These are phyloP conservation scores for Coriaria nepalensis DNA, from an alignment of 306 rosid genomes.

Conservation along the genomic window DNA sequence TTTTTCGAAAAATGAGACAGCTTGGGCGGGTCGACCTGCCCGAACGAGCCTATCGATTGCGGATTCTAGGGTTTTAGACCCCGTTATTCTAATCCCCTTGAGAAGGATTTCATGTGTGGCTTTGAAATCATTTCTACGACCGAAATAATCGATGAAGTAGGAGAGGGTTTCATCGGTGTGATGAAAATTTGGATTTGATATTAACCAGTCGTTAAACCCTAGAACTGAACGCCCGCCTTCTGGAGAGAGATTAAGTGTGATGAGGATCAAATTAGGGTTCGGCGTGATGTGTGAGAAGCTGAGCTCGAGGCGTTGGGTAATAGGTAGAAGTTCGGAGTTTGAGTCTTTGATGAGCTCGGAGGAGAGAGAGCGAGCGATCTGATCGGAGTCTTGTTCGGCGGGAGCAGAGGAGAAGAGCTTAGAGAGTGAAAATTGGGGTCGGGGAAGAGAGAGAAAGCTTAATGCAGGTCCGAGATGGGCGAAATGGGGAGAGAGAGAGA, in stretches of 20 bases:
- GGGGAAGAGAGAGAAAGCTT: slow-evolving; percentile 11
- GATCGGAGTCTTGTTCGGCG: slow-evolving; percentile 20
- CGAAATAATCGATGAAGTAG: slow-evolving; percentile 47
- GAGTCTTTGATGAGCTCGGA: slow-evolving; percentile 43
- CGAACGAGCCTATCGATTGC: slow-evolving; percentile 52
- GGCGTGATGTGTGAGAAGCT: slow-evolving; percentile 58
- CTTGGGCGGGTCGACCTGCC: slow-evolving; percentile 41
- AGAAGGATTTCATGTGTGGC: slow-evolving; percentile 42
- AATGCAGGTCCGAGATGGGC: slow-evolving; percentile 14
- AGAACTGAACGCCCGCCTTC: slow-evolving; percentile 50
- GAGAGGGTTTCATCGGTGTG: slow-evolving; percentile 56
- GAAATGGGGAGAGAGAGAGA: slow-evolving; percentile 14
- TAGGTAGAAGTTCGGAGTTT: slow-evolving; percentile 29
- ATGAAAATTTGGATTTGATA: slow-evolving; percentile 33
- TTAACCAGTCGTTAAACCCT: slow-evolving; percentile 52
- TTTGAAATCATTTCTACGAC: slow-evolving; percentile 72
- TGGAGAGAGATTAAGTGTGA: slow-evolving; percentile 39
- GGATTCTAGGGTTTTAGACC: slow-evolving; percentile 38
- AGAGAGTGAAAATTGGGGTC: slow-evolving; percentile 14
- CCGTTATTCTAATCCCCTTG: slow-evolving; percentile 16
- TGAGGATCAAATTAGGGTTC: slow-evolving; percentile 28
- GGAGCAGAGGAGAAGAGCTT: slow-evolving; percentile 30
- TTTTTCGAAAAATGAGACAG: slow-evolving; percentile 48
- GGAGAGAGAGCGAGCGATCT: slow-evolving; percentile 36
- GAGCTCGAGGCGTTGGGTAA: slow-evolving; percentile 45